Conservation (phyloP, 305 asterid genomes). For the Fraxinus angustifolia region DNA sequence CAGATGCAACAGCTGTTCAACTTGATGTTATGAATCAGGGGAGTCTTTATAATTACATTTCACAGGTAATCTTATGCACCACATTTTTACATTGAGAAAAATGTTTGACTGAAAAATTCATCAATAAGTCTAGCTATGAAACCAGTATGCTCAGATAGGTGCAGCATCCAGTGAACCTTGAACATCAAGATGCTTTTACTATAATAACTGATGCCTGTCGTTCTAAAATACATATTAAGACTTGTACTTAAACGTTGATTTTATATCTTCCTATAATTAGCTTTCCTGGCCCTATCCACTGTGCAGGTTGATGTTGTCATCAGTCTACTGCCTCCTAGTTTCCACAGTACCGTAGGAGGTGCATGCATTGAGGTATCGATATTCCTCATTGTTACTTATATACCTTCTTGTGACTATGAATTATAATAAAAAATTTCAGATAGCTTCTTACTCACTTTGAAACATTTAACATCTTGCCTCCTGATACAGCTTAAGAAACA, state of each 20-base stretch:
- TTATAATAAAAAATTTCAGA: background rate
- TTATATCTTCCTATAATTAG: background rate
- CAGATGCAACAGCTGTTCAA: constrained; percentile 75
- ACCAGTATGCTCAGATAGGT: background rate
- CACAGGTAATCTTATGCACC: constrained; percentile 45
- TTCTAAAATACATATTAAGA: background rate
- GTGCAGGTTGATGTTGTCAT: constrained; percentile 84
- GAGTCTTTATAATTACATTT: constrained; percentile 44
- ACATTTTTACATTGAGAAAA: background rate
- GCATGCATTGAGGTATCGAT: constrained; percentile 73
- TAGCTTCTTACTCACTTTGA: background rate
- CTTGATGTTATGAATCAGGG: constrained; percentile 61
- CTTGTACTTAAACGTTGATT: background rate
- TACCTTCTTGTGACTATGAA: background rate
- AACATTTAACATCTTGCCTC: constrained; percentile 14
- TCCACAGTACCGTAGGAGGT: constrained; percentile 64
- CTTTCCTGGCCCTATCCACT: constrained; percentile 20
- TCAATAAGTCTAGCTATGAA: constrained; percentile 1
- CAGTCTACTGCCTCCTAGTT: constrained; percentile 89
- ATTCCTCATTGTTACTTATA: background rate
- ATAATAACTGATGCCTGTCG: background rate
- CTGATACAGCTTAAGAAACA: constrained; percentile 67
- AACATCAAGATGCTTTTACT: constrained; percentile 2
- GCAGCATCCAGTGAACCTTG: constrained; percentile 9
- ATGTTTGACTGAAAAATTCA: background rate